Percentiles rank a stretch among this genome's conserved stretches.
Conservation (phyloP, 31 red algal species). For the Asparagopsis taxiformis region DNA sequence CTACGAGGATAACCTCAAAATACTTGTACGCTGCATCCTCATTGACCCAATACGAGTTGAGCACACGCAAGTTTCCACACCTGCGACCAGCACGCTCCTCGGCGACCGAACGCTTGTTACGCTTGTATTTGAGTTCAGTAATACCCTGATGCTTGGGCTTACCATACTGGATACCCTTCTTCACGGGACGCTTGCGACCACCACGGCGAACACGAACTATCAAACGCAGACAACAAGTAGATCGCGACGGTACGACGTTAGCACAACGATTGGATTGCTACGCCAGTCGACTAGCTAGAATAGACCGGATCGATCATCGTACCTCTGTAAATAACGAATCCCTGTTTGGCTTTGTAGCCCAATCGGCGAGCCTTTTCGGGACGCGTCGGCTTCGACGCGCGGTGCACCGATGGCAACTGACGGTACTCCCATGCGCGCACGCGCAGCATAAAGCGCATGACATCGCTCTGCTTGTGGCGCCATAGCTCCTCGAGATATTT, state of each 20-base stretch:
- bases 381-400: slow-evolving; percentile 79
- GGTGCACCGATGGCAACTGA: slow-evolving; percentile 87
- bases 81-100: slow-evolving; percentile 94
- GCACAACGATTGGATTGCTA: neutral
- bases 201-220: slow-evolving; percentile 96
- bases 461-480: slow-evolving; percentile 98
- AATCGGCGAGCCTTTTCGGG: slow-evolving; percentile 96
- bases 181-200: slow-evolving; percentile 96
- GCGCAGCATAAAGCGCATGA: slow-evolving; percentile 93
- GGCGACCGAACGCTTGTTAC: slow-evolving; percentile 95
- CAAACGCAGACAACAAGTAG: slow-evolving; percentile 5
- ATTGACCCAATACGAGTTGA: slow-evolving; percentile 99
- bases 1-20: slow-evolving; percentile 95
- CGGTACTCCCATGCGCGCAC: slow-evolving; percentile 99
- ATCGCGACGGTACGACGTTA: neutral
- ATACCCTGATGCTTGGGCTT: slow-evolving; percentile 99
- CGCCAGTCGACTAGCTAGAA: neutral
- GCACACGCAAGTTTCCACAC: slow-evolving; percentile 97
- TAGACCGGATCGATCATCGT: neutral
- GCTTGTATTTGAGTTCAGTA: slow-evolving; percentile 94
- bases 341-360: slow-evolving; percentile 98
- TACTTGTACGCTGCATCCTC: slow-evolving; percentile 97
- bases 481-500: slow-evolving; percentile 97
- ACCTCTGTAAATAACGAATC: slow-evolving; percentile 89
- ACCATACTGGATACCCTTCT: slow-evolving; percentile 98